phyloP scores from a whole-genome alignment of 2,329 filamentous ascomycete species.

The Lecanoromycetidae sp. region DNA sequence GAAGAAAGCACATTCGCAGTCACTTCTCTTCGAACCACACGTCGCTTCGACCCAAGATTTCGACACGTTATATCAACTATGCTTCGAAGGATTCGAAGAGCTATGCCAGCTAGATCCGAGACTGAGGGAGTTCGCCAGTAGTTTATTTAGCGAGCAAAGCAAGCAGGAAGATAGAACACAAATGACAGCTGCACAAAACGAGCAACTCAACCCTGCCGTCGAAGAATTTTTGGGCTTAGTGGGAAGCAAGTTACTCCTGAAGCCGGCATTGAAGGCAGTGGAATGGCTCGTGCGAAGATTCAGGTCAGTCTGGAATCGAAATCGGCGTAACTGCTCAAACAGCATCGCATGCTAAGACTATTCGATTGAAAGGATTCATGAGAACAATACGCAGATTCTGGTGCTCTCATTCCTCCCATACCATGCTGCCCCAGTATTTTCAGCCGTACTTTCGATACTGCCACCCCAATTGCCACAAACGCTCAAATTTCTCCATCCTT shows the following conservation, averaged over 20 bases:
- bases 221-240: slow-evolving; percentile 74
- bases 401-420: slow-evolving; percentile 86
- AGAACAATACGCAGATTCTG: slow-evolving; percentile 69
- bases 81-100: slow-evolving; percentile 80
- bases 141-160: slow-evolving; percentile 88
- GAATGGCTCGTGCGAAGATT: slow-evolving; percentile 94
- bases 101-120: slow-evolving; percentile 74
- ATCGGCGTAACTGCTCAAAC: not conserved
- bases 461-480: slow-evolving; percentile 59
- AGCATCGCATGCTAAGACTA: not conserved
- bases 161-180: slow-evolving; percentile 76
- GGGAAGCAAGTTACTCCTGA: slow-evolving; percentile 64
- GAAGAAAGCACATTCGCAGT: slow-evolving; percentile 83
- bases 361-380: slow-evolving; percentile 49
- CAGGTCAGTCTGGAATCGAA: slow-evolving; percentile 43
- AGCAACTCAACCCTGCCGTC: slow-evolving; percentile 63
- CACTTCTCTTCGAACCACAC: slow-evolving; percentile 79
- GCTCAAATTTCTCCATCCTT: slow-evolving; percentile 76
- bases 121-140: slow-evolving; percentile 61
- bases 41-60: slow-evolving; percentile 81
- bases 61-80: slow-evolving; percentile 76
- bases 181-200: slow-evolving; percentile 71
- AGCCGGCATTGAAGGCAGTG: slow-evolving; percentile 76
- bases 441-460: slow-evolving; percentile 75
- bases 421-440: slow-evolving; percentile 73